Conservation (phyloP, 805 yeast genomes). For the Kodamaea hsintzibuensis region DNA sequence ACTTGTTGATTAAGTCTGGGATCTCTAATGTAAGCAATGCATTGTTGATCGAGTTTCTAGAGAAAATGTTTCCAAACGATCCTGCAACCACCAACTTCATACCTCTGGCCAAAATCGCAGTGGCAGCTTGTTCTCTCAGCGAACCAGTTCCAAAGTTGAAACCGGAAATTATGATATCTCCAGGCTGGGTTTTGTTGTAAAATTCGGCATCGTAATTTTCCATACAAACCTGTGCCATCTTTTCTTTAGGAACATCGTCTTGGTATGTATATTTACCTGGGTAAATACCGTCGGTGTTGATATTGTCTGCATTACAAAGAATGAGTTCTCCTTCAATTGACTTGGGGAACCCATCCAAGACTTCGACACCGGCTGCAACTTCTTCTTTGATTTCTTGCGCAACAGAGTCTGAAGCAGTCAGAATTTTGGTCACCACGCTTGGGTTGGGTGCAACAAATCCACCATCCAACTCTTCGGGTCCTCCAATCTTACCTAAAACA, state of each 20-base stretch:
- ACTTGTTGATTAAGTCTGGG: conserved; percentile 76
- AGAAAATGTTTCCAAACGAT: conserved; percentile 94
- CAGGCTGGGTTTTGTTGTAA: conserved; percentile 73
- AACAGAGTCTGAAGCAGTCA: conserved; percentile 29
- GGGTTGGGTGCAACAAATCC: conserved; percentile 43
- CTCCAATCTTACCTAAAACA: conserved; percentile 88
- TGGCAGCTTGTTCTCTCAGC: conserved; percentile 98
- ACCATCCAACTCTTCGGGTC: conserved; percentile 84
- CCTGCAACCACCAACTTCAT: conserved; percentile 94
- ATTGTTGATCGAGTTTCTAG: conserved; percentile 94
- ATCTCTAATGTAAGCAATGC: conserved; percentile 92
- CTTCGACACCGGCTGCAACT: conserved; percentile 54
- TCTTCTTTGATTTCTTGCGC: conserved; percentile 30
- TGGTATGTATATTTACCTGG: conserved; percentile 99
- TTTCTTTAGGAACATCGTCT: conserved; percentile 91
- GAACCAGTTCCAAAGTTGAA: conserved; percentile 98
- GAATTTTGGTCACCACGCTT: conserved; percentile 48
- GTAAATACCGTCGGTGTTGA: conserved; percentile 97
- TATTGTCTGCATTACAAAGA: conserved; percentile 93
- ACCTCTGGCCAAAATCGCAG: conserved; percentile 93
- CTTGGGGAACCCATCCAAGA: conserved; percentile 89
- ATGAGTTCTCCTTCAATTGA: conserved; percentile 88
- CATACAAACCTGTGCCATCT: conserved; percentile 99
- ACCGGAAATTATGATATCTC: conserved; percentile 90
- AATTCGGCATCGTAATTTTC: conserved; percentile 96